A percentile compares a stretch with the other conserved stretches of the same genome.
phyloP scores from a whole-genome alignment of 129 eudicot species.

The Scalesia atractyloides region DNA sequence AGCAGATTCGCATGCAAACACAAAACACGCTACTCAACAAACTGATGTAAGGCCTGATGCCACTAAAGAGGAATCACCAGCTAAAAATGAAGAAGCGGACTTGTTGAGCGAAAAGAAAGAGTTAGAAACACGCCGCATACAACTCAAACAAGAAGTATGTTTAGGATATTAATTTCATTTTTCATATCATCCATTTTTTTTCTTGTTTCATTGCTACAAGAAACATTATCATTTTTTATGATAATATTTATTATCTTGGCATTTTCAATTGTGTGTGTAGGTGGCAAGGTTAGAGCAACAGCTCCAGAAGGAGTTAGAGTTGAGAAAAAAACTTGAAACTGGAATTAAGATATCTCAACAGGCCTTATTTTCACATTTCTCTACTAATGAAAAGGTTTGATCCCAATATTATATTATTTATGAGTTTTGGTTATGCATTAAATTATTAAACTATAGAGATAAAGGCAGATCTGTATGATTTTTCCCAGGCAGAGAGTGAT shows the following conservation, averaged over 20 bases:
- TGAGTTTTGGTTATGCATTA: constrained; percentile 27
- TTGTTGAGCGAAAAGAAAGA: constrained; percentile 54
- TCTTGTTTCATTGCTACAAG: background rate
- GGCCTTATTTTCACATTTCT: constrained; percentile 32
- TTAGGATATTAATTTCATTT: constrained; percentile 12
- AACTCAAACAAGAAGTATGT: constrained; percentile 80
- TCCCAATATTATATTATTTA: background rate
- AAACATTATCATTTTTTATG: background rate
- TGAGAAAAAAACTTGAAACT: constrained; percentile 68
- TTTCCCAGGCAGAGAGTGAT: constrained; percentile 57
- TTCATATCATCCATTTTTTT: constrained; percentile 11
- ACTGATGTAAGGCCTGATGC: constrained; percentile 45
- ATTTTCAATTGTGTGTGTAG: constrained; percentile 38
- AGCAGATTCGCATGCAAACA: constrained; percentile 14
- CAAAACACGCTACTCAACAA: constrained; percentile 1
- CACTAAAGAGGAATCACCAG: constrained; percentile 44
- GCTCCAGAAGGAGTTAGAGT: constrained; percentile 65
- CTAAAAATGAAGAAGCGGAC: constrained; percentile 43
- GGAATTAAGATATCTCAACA: constrained; percentile 49
- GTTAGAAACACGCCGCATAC: constrained; percentile 53
- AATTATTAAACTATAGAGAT: constrained; percentile 42
- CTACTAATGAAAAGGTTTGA: constrained; percentile 60
- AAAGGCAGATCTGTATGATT: constrained; percentile 50
- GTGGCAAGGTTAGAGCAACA: constrained; percentile 71
- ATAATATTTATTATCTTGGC: constrained; percentile 11